Conservation (phyloP, 257 asterid species). For the Ocimum tenuiflorum region DNA sequence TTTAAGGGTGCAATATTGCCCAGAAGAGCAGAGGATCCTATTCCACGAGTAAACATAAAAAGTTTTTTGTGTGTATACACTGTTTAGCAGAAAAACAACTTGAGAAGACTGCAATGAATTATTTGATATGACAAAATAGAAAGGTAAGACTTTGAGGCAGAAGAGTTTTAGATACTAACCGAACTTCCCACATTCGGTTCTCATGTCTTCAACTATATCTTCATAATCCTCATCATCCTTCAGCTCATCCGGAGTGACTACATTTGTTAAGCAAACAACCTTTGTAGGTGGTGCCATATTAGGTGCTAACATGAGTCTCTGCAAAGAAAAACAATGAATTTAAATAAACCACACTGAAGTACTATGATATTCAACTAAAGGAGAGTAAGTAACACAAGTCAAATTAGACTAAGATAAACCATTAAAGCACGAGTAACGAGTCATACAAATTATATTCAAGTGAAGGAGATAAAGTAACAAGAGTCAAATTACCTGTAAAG, state of each 20-base stretch:
- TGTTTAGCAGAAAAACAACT: slow-evolving; percentile 11
- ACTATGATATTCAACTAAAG: background rate
- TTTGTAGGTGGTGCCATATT: slow-evolving; percentile 49
- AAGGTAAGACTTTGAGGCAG: background rate
- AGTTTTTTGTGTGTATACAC: background rate
- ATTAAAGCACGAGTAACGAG: too few species aligned
- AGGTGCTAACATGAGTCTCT: slow-evolving; percentile 70
- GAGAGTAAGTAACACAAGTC: background rate
- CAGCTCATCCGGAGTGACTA: slow-evolving; percentile 64
- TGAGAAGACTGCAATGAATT: slow-evolving; percentile 14
- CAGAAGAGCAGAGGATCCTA: too few species aligned
- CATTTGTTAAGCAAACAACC: slow-evolving; percentile 76
- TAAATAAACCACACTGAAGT: background rate
- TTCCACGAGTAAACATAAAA: background rate
- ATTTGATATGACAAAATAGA: background rate
- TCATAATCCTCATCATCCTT: slow-evolving; percentile 68
- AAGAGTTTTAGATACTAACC: slow-evolving; percentile 24
- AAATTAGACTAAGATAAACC: too few species aligned
- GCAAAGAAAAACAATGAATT: slow-evolving; percentile 20
- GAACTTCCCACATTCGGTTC: slow-evolving; percentile 71
- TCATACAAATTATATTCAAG: too few species aligned
- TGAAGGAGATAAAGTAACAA: background rate
- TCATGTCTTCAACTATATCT: slow-evolving; percentile 87
- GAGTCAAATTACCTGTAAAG: slow-evolving; percentile 57
- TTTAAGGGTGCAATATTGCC: too few species aligned